These are phyloP conservation scores for Nitzschia palea DNA, from an alignment of 108 stramenopile species.

Conservation along the genomic window DNA sequence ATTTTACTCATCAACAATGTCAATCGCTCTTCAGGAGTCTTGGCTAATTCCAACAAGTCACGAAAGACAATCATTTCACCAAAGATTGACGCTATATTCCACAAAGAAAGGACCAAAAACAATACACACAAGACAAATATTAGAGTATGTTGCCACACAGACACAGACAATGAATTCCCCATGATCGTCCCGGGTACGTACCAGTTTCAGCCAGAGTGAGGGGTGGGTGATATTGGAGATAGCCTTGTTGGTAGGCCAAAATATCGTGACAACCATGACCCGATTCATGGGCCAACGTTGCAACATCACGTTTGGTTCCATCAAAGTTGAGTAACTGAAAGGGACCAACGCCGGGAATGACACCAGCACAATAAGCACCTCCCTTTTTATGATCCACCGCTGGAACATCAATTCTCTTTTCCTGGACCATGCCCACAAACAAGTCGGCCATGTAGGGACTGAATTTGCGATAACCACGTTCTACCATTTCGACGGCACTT, in stretches of 20 bases:
- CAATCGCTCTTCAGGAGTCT: slow-evolving; percentile 33
- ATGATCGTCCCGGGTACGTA: background rate
- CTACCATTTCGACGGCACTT: slow-evolving; percentile 35
- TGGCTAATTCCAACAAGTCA: slow-evolving; percentile 33
- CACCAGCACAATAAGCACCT: slow-evolving; percentile 50
- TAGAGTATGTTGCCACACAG: no score
- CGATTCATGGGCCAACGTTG: slow-evolving; percentile 43
- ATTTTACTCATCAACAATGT: slow-evolving; percentile 47
- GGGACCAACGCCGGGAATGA: slow-evolving; percentile 45
- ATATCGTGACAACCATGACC: slow-evolving; percentile 52
- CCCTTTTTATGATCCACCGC: slow-evolving; percentile 48
- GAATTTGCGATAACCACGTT: slow-evolving; percentile 41
- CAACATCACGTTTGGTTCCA: slow-evolving; percentile 47
- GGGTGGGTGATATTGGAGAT: slow-evolving; percentile 47
- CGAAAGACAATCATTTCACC: slow-evolving; percentile 56
- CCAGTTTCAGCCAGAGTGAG: slow-evolving; percentile 50
- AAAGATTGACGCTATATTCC: slow-evolving; percentile 35
- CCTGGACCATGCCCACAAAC: slow-evolving; percentile 43
- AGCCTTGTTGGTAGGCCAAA: slow-evolving; percentile 43
- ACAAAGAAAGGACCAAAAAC: no score
- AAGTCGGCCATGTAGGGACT: slow-evolving; percentile 37
- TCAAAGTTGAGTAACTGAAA: slow-evolving; percentile 52
- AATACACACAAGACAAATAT: no score
- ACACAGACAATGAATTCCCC: no score
- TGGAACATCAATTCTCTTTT: slow-evolving; percentile 48